Base-by-base conservation (phyloP, 2,329 filamentous ascomycete genomes). In the Tolypocladium nubicola region DNA sequence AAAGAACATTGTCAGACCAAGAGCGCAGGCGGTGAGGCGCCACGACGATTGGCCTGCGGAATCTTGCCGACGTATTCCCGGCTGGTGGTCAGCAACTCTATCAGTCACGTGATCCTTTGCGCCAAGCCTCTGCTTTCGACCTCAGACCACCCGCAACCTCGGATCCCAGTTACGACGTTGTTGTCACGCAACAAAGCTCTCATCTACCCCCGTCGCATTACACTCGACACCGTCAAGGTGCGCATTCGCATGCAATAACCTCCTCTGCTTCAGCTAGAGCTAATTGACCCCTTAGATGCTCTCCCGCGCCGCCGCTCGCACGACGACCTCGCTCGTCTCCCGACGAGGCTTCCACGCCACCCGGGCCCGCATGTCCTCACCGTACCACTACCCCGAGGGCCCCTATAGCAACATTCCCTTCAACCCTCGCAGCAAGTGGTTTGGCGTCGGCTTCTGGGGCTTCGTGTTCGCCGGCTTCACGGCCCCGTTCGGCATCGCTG, bases 381-480 rank as follows among this genome's bases (percentile, higher is more conserved):
- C 92, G 63, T 97, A 96, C 87, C 94, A 99, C 83, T 99, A 99
- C 81, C 88, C 93, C 67, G 93, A 97, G 81, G 94, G 93, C 64
- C 89, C 93, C 70, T 88, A 90, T 77, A 87, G 83, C 81, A 97
- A 97, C 84, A 78, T 99, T 65, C 94, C 94, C 65, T 99, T 99
- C 86, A 96, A 99, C 83, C 89, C 94, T 65, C 82, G 90, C 79
- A 93, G 86, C 72, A 89, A 86, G 78, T 88, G 82, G 78, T 99
- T 99, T 74, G 83, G 79, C 64, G 61, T 90, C 66, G 82, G 87
- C 76, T 99, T 88, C 86, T 95, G 90, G 88, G 72, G 72, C 62
- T 94, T 89, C 79, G 71, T 73, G 67, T 71, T 68, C 66, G 71
- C 75, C 61, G 82, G 81, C 61, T 86, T 86, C 74, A 70, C 77